phyloP scores from a whole-genome alignment of 148 eudicot species.

The Camellia granthamiana region DNA sequence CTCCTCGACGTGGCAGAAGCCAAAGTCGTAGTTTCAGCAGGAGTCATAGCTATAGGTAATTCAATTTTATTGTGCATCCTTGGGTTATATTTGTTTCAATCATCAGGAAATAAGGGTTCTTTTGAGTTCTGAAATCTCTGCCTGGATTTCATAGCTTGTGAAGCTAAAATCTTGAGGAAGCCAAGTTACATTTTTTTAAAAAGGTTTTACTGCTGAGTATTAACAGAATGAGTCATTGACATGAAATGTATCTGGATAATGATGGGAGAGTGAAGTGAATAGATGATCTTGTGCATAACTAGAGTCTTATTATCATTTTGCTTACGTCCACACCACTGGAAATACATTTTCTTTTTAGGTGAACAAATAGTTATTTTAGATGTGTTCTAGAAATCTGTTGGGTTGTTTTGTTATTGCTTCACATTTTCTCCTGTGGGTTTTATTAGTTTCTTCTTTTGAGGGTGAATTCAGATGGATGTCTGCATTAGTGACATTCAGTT shows the following conservation, averaged over 20 bases:
- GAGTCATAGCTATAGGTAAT: constrained; percentile 71
- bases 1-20: constrained; percentile 54
- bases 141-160: background rate
- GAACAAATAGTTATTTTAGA: background rate
- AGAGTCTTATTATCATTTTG: background rate
- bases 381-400: background rate
- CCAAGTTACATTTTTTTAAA: background rate
- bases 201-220: background rate
- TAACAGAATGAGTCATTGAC: background rate
- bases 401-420: background rate
- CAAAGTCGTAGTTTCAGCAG: constrained; percentile 53
- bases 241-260: background rate
- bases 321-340: background rate
- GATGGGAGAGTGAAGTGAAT: background rate
- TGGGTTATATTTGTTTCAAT: background rate
- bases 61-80: background rate
- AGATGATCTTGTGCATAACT: background rate
- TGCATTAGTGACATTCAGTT: background rate
- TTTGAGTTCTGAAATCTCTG: background rate
- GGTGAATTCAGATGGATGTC: background rate
- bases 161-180: background rate
- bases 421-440: background rate
- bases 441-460: background rate
- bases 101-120: constrained; percentile 1
- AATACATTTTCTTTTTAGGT: background rate